These are phyloP conservation scores for Stereocaulon alpinum DNA, from an alignment of 495 filamentous ascomycete genomes.

Conservation along the genomic window DNA sequence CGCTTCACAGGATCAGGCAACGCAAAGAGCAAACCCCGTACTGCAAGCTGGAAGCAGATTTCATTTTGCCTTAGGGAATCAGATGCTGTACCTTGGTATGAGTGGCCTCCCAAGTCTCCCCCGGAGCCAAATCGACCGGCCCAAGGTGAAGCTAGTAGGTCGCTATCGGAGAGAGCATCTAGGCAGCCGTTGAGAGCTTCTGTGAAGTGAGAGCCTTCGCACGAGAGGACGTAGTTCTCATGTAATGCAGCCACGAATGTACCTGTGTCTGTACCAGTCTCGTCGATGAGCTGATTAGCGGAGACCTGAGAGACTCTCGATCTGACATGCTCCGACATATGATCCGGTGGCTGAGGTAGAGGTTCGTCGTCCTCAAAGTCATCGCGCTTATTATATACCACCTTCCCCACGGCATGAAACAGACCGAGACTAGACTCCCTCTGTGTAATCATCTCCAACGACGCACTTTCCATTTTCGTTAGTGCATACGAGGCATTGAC, in stretches of 20 bases:
- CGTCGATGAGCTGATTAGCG: slow-evolving; percentile 68
- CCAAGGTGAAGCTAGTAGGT: slow-evolving; percentile 52
- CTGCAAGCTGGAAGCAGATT: slow-evolving; percentile 78
- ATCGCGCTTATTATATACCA: slow-evolving; percentile 85
- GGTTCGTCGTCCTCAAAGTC: slow-evolving; percentile 25
- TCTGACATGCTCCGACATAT: slow-evolving; percentile 51
- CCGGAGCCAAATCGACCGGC: slow-evolving; percentile 29
- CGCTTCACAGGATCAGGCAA: slow-evolving; percentile 79
- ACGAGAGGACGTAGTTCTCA: slow-evolving; percentile 86
- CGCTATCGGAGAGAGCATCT: slow-evolving; percentile 75
- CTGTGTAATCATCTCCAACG: slow-evolving; percentile 64
- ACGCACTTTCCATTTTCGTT: slow-evolving; percentile 62
- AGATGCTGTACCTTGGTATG: slow-evolving; percentile 39
- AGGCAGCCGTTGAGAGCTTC: slow-evolving; percentile 67
- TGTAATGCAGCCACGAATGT: slow-evolving; percentile 90
- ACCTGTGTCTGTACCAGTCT: slow-evolving; percentile 77
- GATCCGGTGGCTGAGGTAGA: slow-evolving; percentile 45
- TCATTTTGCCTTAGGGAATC: slow-evolving; percentile 83
- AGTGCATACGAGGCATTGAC: slow-evolving; percentile 43
- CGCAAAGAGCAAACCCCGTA: slow-evolving; percentile 70
- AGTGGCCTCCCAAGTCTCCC: slow-evolving; percentile 34
- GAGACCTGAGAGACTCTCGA: slow-evolving; percentile 58
- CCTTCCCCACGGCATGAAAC: slow-evolving; percentile 92
- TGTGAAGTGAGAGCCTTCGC: slow-evolving; percentile 48
- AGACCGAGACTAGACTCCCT: slow-evolving; percentile 80